A percentile compares a stretch with the other conserved stretches of the same genome.
These are phyloP conservation scores for Aegilops sharonensis DNA, from an alignment of 176 grass and related monocot species.

Conservation along the genomic window DNA sequence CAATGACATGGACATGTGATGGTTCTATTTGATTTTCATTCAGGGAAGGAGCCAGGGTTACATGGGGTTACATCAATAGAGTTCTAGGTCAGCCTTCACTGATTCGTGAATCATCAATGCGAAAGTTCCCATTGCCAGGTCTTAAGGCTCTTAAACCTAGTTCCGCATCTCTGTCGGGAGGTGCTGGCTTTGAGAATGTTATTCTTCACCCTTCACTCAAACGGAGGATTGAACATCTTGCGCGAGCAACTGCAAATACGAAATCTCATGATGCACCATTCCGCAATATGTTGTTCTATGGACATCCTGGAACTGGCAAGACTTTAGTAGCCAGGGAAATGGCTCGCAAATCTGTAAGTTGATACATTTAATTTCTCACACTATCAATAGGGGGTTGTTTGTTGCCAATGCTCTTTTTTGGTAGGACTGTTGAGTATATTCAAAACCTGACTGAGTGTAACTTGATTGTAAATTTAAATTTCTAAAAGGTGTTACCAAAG, in stretches of 20 bases:
- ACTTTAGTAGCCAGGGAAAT: slow-evolving; percentile 94
- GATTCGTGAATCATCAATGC: slow-evolving; percentile 96
- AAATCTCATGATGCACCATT: slow-evolving; percentile 94
- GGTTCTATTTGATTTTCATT: slow-evolving; percentile 24
- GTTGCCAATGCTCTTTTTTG: not conserved
- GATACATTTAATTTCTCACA: not conserved
- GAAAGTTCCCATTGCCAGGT: slow-evolving; percentile 67
- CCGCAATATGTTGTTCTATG: slow-evolving; percentile 98
- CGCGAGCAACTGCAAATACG: slow-evolving; percentile 89
- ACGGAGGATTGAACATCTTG: slow-evolving; percentile 81
- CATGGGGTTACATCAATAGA: slow-evolving; percentile 92
- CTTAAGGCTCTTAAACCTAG: slow-evolving; percentile 40
- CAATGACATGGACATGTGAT: slow-evolving; percentile 5
- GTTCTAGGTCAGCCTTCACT: slow-evolving; percentile 90
- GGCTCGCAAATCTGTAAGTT: slow-evolving; percentile 90
- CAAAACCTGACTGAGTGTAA: not conserved
- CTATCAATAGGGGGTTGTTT: slow-evolving; percentile 2
- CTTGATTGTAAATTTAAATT: not conserved
- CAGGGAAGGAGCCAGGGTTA: slow-evolving; percentile 95
- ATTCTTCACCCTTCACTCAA: slow-evolving; percentile 90
- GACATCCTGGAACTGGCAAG: slow-evolving; percentile 95
- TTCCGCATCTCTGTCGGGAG: slow-evolving; percentile 26
- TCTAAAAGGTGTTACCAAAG: not conserved
- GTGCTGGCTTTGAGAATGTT: slow-evolving; percentile 61
- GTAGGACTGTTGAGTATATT: not conserved